Conservation (phyloP, 2,329 filamentous ascomycete species). For the Fusarium sp. region DNA sequence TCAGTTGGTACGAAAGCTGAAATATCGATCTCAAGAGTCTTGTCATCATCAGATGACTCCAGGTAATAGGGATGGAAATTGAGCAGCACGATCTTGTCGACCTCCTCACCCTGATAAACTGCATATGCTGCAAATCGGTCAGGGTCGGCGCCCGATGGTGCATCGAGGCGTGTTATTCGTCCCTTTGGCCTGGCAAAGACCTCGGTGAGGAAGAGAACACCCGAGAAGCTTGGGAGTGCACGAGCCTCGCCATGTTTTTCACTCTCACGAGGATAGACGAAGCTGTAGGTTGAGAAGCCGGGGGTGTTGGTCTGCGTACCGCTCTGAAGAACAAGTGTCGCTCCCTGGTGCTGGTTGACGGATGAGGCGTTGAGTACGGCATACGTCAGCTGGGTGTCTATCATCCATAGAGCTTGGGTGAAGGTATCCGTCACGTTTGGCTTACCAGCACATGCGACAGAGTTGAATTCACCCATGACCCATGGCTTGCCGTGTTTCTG, state of each 20-base stretch:
- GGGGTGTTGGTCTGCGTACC: constrained; percentile 22
- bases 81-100: constrained; percentile 5
- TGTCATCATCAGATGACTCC: not conserved
- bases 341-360: constrained; percentile 47
- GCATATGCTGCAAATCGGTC: constrained; percentile 7
- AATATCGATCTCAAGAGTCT: not conserved
- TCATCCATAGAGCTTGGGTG: constrained; percentile 52
- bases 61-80: constrained; percentile 6
- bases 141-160: not conserved
- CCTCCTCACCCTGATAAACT: not conserved
- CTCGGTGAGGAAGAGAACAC: constrained; percentile 28
- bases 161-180: not conserved
- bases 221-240: constrained; percentile 15
- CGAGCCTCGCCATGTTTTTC: constrained; percentile 20
- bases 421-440: constrained; percentile 53
- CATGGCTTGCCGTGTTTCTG: constrained; percentile 18
- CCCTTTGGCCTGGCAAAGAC: constrained; percentile 11
- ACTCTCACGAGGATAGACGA: constrained; percentile 31
- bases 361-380: constrained; percentile 50
- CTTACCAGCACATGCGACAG: constrained; percentile 51
- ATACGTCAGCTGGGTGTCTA: constrained; percentile 51
- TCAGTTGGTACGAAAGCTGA: not conserved
- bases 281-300: constrained; percentile 28
- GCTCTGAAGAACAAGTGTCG: constrained; percentile 30
- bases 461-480: constrained; percentile 53